Base-by-base conservation (phyloP, 163 green algal genomes). In the Chlorella variabilis region DNA sequence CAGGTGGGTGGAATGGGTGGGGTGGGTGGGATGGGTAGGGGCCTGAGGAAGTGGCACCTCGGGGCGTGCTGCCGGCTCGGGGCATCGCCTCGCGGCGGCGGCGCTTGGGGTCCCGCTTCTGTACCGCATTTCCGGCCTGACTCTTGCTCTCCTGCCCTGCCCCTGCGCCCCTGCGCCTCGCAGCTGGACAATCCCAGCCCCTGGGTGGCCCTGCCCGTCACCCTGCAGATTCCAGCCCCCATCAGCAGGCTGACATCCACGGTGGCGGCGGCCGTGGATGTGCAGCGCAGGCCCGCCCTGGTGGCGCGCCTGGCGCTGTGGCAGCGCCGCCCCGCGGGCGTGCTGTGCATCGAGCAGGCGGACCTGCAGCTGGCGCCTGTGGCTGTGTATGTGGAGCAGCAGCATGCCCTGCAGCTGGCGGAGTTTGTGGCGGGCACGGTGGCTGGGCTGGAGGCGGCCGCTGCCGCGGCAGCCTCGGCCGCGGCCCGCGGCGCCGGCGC, bases 331-430 rank as follows among this genome's bases (percentile, higher is more conserved):
- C 87, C 87, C 4, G 87, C 78, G 2, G 85, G 87, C 23, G 91
- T 95, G 25, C 17, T 94, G 58, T 95, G 91, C 77, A 34, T 95
- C 1, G 89, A 95, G 75, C 62, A 80, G 1, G 79, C 92, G 0
- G 84, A 88, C 29, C 29, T 91, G 41, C 68, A 88, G 34, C 25
- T 90, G 11, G 74, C 83, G 4, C 87, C 88, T 0, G 15, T 89
- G n/a, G 79, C 85, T 0, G 38, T 95, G 13, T 91, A 84, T 71
- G 58, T 94, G 13, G 89, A 93, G 58, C 89, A 93, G 75, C 62
- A 84, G 70, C 83, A 91, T 61, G 62, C 88, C 6, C 56, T 80
- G 48, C 62, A 83, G 62, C 75, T 90, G 21, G 69, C 91, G 48
- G 89, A 90, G 62, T 84, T 94, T 20, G 33, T 70, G 11, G 65